phyloP scores from a whole-genome alignment of 208 protist genomes.

The Lotmaria passim region DNA sequence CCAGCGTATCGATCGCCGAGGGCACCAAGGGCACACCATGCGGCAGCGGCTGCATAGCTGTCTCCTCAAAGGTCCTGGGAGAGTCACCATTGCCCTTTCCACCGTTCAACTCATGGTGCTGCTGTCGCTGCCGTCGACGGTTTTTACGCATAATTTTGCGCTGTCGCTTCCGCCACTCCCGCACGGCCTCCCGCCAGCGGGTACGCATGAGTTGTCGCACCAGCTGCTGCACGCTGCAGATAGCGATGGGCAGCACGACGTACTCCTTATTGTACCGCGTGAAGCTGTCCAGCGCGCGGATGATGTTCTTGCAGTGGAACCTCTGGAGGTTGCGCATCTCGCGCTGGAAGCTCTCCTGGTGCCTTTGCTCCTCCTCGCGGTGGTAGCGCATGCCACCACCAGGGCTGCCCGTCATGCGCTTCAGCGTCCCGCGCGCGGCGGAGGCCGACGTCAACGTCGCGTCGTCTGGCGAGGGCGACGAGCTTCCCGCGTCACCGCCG shows the following conservation, averaged over 20 bases:
- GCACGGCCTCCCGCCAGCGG: constrained; percentile 33
- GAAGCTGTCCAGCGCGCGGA: constrained; percentile 80
- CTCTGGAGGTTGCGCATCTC: constrained; percentile 83
- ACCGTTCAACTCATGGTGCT: not conserved
- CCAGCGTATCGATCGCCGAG: not conserved
- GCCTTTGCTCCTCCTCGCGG: constrained; percentile 27
- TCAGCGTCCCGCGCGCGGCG: constrained; percentile 3
- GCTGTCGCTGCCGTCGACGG: not conserved
- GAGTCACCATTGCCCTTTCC: not conserved
- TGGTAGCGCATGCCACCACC: constrained; percentile 21
- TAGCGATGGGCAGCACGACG: constrained; percentile 79
- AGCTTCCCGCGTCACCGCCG: not conserved
- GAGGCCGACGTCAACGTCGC: not conserved
- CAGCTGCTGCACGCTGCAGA: constrained; percentile 81
- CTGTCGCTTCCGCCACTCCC: constrained; percentile 20
- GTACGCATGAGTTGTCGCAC: constrained; percentile 45
- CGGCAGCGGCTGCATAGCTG: not conserved
- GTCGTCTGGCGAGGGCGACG: not conserved
- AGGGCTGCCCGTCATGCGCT: constrained; percentile 12
- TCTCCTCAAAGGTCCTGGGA: too few species aligned
- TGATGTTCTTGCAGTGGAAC: constrained; percentile 79
- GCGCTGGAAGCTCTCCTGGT: constrained; percentile 36
- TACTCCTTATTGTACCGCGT: constrained; percentile 79
- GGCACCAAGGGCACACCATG: constrained; percentile 12
- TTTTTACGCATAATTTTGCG: not conserved